Evolutionary conservation across 2,329 filamentous ascomycete genomes (phyloP), one percentile per base, ranked within the genome.

Genomic region (Sporothrix euskadiensis): DNA sequence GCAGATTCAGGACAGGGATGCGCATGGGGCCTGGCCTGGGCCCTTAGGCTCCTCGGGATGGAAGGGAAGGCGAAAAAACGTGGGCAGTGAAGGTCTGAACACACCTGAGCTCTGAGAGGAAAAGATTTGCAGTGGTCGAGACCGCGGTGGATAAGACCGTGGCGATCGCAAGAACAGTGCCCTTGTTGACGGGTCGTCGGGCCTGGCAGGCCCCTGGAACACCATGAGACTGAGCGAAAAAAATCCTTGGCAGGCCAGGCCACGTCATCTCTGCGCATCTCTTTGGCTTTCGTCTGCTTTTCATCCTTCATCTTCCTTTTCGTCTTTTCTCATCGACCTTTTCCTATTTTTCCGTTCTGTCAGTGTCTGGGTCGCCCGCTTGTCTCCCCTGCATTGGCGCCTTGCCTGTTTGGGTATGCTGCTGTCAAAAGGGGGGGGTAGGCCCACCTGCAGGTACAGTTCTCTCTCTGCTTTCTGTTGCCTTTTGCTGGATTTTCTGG

Each of bases 361-460:
- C 57, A 35, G 32, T 63, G 32, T 63, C 32, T 2, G 22, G 22
- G 39, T 14, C 9, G n/a, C 63, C 44, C 44, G 39, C 63, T 26
- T 32, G 26, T 32, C 63, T 32, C 22, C 44, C 63, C 44, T 68
- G 63, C 63, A 68, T 32, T 19, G 22, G 52, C n/a, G n/a, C 12
- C 69, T 49, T 71, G 49, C 56, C 39, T 22, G 3, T 10, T 63
- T 44, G 19, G 35, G 69, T 41, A 32, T 44, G 26, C n/a, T 26
- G 5, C 4, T 30, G 35, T 49, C 19, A 4, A 14, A 52, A 16
- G 35, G 8, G 41, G 41, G 69, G 14, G 8, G 26, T 26, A 26
- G 54, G 26, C 16, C 56, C 56, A 39, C 56, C 44, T 54, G 69
- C 69, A 71, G 69, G 69, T 54, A 63, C 69, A 19, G 69, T 52